These are phyloP conservation scores for Puccinia coronata DNA, from an alignment of 1,284 basidiomycete genomes.

Conservation along the genomic window DNA sequence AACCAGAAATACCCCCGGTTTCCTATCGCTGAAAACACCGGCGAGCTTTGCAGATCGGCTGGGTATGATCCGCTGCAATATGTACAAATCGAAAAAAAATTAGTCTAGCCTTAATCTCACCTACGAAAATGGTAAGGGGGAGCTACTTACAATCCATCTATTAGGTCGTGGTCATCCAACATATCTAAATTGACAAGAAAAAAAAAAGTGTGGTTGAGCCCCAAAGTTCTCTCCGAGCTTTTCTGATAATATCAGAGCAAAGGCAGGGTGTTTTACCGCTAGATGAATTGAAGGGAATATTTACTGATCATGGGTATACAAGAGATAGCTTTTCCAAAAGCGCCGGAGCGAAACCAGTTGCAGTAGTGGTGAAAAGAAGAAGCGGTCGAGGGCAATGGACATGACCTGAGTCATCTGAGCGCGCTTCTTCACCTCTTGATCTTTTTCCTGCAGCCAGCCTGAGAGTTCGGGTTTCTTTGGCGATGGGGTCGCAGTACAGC, in stretches of 20 bases:
- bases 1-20: slow-evolving; percentile 84
- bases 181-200: slow-evolving; percentile 60
- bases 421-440: slow-evolving; percentile 68
- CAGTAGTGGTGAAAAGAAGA: slow-evolving; percentile 59
- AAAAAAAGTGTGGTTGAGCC: not conserved
- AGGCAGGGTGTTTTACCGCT: slow-evolving; percentile 15
- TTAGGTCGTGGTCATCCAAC: slow-evolving; percentile 69
- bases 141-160: slow-evolving; percentile 92
- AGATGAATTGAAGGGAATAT: slow-evolving; percentile 13
- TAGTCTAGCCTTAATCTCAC: not conserved
- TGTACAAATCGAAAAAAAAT: slow-evolving; percentile 53
- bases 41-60: slow-evolving; percentile 74
- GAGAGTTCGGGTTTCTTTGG: slow-evolving; percentile 64
- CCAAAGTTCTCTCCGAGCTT: not conserved
- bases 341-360: slow-evolving; percentile 74
- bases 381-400: slow-evolving; percentile 74
- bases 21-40: slow-evolving; percentile 71
- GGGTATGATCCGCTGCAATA: slow-evolving; percentile 67
- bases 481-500: slow-evolving; percentile 67
- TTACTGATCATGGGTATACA: slow-evolving; percentile 73
- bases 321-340: slow-evolving; percentile 87
- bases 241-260: not conserved
- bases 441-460: slow-evolving; percentile 74
- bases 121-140: not conserved
- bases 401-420: slow-evolving; percentile 75